Conservation (phyloP, 139 green algal species). For the Ettlia oleoabundans region DNA sequence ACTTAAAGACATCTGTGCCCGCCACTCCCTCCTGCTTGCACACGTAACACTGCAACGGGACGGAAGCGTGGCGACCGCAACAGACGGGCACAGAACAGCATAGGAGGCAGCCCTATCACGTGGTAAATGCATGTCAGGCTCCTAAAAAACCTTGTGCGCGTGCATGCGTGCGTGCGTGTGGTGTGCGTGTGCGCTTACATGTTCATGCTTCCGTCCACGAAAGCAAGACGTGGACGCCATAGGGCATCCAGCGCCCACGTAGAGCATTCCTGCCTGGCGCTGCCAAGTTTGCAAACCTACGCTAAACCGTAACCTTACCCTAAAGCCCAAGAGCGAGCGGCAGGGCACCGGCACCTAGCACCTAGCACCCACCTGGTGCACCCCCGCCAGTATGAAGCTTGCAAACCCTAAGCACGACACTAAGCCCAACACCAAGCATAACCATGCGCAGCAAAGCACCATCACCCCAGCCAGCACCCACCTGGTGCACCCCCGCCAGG, state of each 20-base stretch:
- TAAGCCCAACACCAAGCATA: not conserved
- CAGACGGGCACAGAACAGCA: not conserved
- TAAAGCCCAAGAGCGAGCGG: no score
- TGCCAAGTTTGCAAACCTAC: no score
- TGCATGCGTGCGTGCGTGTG: no score
- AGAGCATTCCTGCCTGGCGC: no score
- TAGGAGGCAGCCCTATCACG: not conserved
- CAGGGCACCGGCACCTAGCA: no score
- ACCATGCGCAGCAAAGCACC: not conserved
- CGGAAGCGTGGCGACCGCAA: not conserved
- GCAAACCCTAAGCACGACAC: no score
- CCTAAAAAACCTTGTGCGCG: not conserved
- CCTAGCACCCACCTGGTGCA: not conserved
- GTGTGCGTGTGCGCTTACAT: not conserved
- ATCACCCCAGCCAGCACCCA: no score
- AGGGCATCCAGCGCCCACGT: no score
- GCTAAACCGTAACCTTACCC: no score
- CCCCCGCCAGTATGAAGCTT: not conserved
- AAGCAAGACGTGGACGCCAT: not conserved
- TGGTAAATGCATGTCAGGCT: not conserved
- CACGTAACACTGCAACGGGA: conserved; percentile 49
- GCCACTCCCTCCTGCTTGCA: conserved; percentile 49
- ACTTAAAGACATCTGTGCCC: conserved; percentile 32
- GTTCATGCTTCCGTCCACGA: not conserved
- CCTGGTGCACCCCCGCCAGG: conserved; percentile 38